Percentiles rank a stretch among this genome's conserved stretches.
phyloP scores from a whole-genome alignment of 2,329 filamentous ascomycete species.

The Aspergillus jensenii region DNA sequence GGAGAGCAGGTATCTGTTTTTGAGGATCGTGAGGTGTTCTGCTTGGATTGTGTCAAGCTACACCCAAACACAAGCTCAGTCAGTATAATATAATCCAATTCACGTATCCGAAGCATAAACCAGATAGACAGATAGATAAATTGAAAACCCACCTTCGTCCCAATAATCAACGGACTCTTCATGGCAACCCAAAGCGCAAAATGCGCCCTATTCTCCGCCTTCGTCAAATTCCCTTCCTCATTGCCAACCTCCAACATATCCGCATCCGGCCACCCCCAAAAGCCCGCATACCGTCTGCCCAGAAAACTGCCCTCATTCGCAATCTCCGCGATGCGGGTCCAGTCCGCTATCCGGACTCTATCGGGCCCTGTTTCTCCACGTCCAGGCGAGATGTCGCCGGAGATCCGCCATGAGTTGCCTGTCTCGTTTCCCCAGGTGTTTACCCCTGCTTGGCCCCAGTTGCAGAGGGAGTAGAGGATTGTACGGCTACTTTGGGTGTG shows the following conservation, averaged over 20 bases:
- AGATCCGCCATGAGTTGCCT: constrained; percentile 49
- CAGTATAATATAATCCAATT: too few relatives aligned
- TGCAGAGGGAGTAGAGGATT: constrained; percentile 55
- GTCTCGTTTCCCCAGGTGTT: constrained; percentile 51
- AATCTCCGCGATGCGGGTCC: constrained; percentile 40
- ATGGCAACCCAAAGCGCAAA: constrained; percentile 55
- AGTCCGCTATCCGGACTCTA: constrained; percentile 9
- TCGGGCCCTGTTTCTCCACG: background rate
- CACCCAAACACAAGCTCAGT: too few relatives aligned
- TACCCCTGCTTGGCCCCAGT: constrained; percentile 55
- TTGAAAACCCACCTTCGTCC: constrained; percentile 31
- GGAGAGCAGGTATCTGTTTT: constrained; percentile 40
- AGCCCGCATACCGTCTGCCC: constrained; percentile 43
- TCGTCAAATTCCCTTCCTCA: constrained; percentile 45
- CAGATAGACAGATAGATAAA: too few relatives aligned
- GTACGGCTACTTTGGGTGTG: constrained; percentile 24
- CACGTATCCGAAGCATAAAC: too few relatives aligned
- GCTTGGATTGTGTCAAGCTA: constrained; percentile 38
- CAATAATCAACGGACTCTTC: constrained; percentile 53
- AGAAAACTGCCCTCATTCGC: constrained; percentile 52
- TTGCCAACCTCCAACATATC: constrained; percentile 56
- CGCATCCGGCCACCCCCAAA: constrained; percentile 53
- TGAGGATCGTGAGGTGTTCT: constrained; percentile 42
- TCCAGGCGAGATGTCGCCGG: constrained; percentile 28
- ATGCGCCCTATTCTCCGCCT: constrained; percentile 50